Evolutionary conservation across 768 basidiomycete species (phyloP).

Genomic region (Hemileccinum rubropunctum): DNA sequence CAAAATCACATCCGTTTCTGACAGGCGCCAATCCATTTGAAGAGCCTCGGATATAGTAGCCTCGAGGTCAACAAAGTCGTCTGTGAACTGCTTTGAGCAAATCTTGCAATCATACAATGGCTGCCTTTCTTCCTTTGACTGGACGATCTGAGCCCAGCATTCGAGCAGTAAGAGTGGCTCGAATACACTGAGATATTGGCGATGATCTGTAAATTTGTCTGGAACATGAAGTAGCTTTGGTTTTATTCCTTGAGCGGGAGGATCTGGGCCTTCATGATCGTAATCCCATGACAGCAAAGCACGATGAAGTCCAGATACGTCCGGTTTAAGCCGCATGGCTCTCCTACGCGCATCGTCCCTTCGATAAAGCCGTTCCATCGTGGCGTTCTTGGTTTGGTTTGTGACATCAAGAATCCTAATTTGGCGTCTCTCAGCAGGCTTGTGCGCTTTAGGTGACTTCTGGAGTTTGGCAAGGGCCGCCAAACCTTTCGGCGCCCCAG

Average conservation of each 20-base stretch:
- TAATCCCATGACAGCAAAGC: conserved; percentile 86
- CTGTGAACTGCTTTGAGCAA: conserved; percentile 63
- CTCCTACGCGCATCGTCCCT: conserved; percentile 60
- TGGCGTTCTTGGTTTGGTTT: conserved; percentile 38
- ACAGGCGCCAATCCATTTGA: conserved; percentile 68
- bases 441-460: conserved; percentile 57
- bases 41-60: conserved; percentile 55
- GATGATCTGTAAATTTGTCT: conserved; percentile 58
- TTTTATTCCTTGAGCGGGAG: conserved; percentile 47
- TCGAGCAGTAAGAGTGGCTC: conserved; percentile 86
- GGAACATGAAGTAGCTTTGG: conserved; percentile 49
- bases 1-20: conserved; percentile 85
- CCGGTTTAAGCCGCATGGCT: conserved; percentile 74
- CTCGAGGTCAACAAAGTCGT: conserved; percentile 84
- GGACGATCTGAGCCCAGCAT: conserved; percentile 83
- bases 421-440: conserved; percentile 56
- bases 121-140: conserved; percentile 67
- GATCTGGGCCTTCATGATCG: conserved; percentile 58
- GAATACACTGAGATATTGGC: conserved; percentile 72
- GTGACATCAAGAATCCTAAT: conserved; percentile 62
- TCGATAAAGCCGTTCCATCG: conserved; percentile 49
- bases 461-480: conserved; percentile 58
- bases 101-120: conserved; percentile 63
- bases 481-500: conserved; percentile 42
- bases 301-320: conserved; percentile 76